Evolutionary conservation across 768 basidiomycete genomes (phyloP), one percentile per base, ranked within the genome.

Genomic region (Lentinula boryana): DNA sequence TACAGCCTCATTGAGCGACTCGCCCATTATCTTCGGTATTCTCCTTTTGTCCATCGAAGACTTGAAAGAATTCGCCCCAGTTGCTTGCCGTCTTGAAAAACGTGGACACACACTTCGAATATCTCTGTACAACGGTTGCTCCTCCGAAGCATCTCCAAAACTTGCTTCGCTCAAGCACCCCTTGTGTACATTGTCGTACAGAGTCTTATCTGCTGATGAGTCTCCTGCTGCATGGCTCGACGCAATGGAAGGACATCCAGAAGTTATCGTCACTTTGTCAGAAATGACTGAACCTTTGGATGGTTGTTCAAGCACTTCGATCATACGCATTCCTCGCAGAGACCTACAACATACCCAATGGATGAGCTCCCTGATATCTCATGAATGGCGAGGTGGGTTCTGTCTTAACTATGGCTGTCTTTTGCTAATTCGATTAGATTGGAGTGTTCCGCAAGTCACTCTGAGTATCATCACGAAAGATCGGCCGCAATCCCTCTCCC

Each of bases 401-500:
- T 46, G 16, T 51, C 56, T 66, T 23, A 35, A 58, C 33, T 12
- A 16, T 63, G 31, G 33, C 63, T 63, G 38, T 65, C 72, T 60
- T 46, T 27, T 33, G 12, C 56, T 60, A 32, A 58, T 38, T 21
- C 15, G 18, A 18, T 56, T 63, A 95, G 93, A 85, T 68, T 95
- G 91, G 91, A 79, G 91, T 63, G 68, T 72, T 2, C 90, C 91
- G 9, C 78, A 72, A 35, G 73, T 94, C 35, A 88, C 89, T 27
- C 72, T 94, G 46, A 84, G 80, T 56, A 79, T 95, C 41, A 88
- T 93, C 59, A 94, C 93, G 0, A 85, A 91, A 65, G 78, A 89
- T 66, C 81, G 93, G 35, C 86, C 91, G 8, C 69, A 72, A 23
- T 94, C 93, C 1, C 81, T 95, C 1, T 67, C 66, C 13, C 86